Evolutionary conservation across 2,329 filamentous ascomycete species (phyloP).

Genomic region (Venturia aucupariae): DNA sequence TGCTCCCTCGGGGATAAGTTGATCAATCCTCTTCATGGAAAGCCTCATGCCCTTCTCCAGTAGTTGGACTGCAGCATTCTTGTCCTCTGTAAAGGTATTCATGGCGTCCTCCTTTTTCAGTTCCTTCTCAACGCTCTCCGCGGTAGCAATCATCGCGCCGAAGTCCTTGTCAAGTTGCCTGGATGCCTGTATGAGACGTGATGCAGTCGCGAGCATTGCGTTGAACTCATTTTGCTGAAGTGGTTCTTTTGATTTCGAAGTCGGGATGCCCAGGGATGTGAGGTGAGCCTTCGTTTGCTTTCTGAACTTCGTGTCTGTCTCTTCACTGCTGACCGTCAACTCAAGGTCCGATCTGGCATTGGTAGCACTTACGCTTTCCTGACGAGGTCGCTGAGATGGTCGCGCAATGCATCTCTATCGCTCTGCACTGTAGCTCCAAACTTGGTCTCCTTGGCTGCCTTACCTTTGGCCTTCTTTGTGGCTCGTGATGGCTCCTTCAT

Average conservation of each 20-base stretch:
- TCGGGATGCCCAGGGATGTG: not conserved
- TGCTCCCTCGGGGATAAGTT: not conserved
- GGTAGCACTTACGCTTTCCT: not conserved
- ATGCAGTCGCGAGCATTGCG: not conserved
- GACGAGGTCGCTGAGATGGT: not conserved
- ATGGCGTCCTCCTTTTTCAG: not conserved
- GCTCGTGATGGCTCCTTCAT: not conserved
- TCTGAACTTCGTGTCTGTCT: not conserved
- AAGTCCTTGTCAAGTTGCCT: not conserved
- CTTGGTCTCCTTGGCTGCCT: conserved; percentile 1
- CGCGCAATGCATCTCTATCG: not conserved
- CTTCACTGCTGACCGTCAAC: not conserved
- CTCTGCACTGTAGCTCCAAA: not conserved
- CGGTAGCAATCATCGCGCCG: not conserved
- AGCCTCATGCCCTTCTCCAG: conserved; percentile 3
- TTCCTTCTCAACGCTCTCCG: not conserved
- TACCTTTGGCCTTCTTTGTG: not conserved
- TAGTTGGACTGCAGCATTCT: not conserved
- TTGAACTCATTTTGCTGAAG: not conserved
- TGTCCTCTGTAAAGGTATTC: not conserved
- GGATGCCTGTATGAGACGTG: not conserved
- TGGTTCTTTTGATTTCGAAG: not conserved
- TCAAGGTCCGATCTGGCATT: not conserved
- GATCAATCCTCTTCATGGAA: conserved; percentile 2
- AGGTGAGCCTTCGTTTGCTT: not conserved